These are phyloP conservation scores for Globisporangium nunn DNA, from an alignment of 352 stramenopile species.

Conservation along the genomic window DNA sequence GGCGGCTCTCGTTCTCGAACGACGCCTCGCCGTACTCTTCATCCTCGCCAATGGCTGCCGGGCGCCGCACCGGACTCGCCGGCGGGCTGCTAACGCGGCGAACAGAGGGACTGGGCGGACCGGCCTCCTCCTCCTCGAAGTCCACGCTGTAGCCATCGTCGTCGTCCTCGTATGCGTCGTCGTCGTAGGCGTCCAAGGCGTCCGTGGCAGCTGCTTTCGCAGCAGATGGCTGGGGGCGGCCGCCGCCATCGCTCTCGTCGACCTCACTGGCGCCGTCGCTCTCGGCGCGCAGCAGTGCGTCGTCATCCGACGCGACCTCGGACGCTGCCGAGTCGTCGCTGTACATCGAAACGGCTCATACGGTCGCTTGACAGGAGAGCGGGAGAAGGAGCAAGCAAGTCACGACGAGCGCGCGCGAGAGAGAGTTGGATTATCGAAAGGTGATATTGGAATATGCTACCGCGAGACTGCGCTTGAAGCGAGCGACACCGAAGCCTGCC, in stretches of 20 bases:
- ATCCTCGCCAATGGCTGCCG: slow-evolving; percentile 20
- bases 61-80: slow-evolving; percentile 2
- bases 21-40: slow-evolving; percentile 54
- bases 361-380: not conserved
- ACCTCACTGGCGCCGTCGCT: slow-evolving; percentile 48
- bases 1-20: slow-evolving; percentile 65
- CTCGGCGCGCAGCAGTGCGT: slow-evolving; percentile 20
- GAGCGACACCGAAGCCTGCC: slow-evolving; percentile 4
- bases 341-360: slow-evolving; percentile 22
- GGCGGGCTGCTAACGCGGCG: slow-evolving; percentile 1
- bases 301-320: slow-evolving; percentile 54
- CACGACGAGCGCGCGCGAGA: not conserved
- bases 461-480: slow-evolving; percentile 12
- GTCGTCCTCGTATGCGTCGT: slow-evolving; percentile 38
- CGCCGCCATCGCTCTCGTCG: slow-evolving; percentile 27
- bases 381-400: not conserved
- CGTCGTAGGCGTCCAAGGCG: slow-evolving; percentile 15
- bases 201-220: slow-evolving; percentile 9
- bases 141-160: slow-evolving; percentile 63
- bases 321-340: slow-evolving; percentile 64
- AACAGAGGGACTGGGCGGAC: not conserved
- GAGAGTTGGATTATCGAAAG: slow-evolving; percentile 35
- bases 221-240: not conserved
- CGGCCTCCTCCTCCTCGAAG: slow-evolving; percentile 35
- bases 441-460: slow-evolving; percentile 49